phyloP scores from a whole-genome alignment of 257 asterid genomes.

The Echites panduratus region DNA sequence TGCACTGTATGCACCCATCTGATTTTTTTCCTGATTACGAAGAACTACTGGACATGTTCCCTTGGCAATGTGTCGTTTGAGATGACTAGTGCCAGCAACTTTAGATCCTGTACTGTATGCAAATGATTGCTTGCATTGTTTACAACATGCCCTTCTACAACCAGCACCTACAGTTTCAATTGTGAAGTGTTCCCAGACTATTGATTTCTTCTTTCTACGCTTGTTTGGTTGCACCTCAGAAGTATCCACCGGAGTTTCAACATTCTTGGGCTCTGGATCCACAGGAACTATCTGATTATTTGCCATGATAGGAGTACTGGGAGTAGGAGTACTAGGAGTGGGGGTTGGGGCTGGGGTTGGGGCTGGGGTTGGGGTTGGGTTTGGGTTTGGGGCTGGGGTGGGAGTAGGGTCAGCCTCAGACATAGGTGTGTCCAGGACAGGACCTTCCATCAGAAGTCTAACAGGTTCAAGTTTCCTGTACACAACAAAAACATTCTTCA shows the following conservation, averaged over 20 bases:
- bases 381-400: no score
- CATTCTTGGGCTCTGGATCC: conserved; percentile 41
- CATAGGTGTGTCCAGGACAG: conserved; percentile 8
- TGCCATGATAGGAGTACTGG: conserved; percentile 11
- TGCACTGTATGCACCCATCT: conserved; percentile 47
- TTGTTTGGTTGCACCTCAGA: conserved; percentile 28
- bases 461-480: conserved; percentile 2
- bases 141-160: conserved; percentile 83
- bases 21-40: conserved; percentile 60
- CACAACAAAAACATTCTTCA: neutral
- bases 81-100: conserved; percentile 98
- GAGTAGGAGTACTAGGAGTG: neutral
- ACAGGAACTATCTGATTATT: conserved; percentile 49
- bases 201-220: conserved; percentile 88
- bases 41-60: conserved; percentile 81
- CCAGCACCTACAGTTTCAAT: conserved; percentile 72
- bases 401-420: neutral
- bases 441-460: conserved; percentile 11
- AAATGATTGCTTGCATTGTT: conserved; percentile 94
- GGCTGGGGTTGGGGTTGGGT: no score
- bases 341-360: no score
- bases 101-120: conserved; percentile 95
- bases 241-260: conserved; percentile 26
- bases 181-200: conserved; percentile 98
- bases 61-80: conserved; percentile 91